phyloP scores from a whole-genome alignment of 1,284 basidiomycete genomes.

The Puccinia horiana region DNA sequence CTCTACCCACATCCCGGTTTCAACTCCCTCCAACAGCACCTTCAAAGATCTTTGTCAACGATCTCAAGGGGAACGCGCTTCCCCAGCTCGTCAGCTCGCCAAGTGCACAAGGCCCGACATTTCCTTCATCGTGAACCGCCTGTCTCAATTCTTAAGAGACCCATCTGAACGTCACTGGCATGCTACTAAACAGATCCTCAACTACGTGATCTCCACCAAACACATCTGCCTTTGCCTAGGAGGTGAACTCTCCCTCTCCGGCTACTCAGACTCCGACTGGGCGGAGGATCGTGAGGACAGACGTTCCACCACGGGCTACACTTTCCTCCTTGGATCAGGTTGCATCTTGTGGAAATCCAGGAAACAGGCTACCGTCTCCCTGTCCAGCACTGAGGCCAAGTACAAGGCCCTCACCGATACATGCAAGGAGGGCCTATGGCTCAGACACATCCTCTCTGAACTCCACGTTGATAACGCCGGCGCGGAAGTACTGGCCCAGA shows the following conservation, averaged over 20 bases:
- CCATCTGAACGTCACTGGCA: background rate
- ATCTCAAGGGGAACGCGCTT: too few relatives aligned
- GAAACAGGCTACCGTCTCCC: too few relatives aligned
- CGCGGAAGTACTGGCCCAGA: too few relatives aligned
- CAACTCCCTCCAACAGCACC: background rate
- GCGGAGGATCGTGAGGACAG: background rate
- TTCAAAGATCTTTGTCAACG: background rate
- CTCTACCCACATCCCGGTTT: background rate
- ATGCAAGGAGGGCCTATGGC: background rate
- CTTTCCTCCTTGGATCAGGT: background rate
- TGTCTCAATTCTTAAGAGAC: background rate
- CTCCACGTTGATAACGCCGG: too few relatives aligned
- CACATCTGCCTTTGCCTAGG: background rate
- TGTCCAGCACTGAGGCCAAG: background rate
- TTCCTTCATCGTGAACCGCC: background rate
- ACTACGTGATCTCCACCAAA: background rate
- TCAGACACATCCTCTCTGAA: background rate
- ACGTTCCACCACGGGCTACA: background rate
- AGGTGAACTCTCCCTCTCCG: too few relatives aligned
- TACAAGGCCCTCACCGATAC: background rate
- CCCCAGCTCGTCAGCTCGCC: background rate
- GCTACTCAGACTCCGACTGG: background rate
- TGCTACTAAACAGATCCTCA: background rate
- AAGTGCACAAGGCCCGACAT: background rate
- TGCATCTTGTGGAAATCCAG: slow-evolving; percentile 14